Base-by-base conservation (phyloP, 352 stramenopile species). In the Phytophthora sp. region DNA sequence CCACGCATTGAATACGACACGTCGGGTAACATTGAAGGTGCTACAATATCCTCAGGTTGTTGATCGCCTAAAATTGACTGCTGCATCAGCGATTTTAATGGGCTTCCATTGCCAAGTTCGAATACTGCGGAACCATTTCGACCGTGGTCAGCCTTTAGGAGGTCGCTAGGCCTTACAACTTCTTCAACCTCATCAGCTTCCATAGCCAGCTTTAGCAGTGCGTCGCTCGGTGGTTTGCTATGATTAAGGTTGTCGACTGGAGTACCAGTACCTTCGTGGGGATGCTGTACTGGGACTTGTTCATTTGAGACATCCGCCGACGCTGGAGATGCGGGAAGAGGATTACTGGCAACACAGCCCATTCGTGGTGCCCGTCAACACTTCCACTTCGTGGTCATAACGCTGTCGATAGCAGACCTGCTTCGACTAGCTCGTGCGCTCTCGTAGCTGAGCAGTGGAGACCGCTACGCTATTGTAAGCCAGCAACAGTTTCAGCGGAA, bases 1-100 rank as follows among this genome's bases (percentile, higher is more conserved):
- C 15, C 42, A 44, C 63, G 69, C 69, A 77, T 77, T 15, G 69
- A 77, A 35, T 77, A 77, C 10, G 58, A 56, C 13, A 77, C 69
- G 20, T 77, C 69, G 23, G 63, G 53, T 13, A 74, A 26, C 24
- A 76, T 63, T n/a, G 44, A 69, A 23, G 34, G 15, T 8, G 23
- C 54, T 13, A 38, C 45, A 11, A 23, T 20, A 8, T 69, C 66
- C 39, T 71, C 66, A 1, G 54, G 28, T 20, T 65, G 64, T 20
- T 69, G 55, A 10, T 71, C 63, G 12, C 56, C 44, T 8, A 50
- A 43, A 15, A 71, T 70, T 4, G 67, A 46, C 34, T 69, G 67
- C 11, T 61, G 66, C 1, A 61, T 41, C 20, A 66, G 51, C 6
- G 50, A 50, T 31, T 71, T 71, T 13, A 66, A 57, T 0, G 63